A percentile compares a stretch with the other conserved stretches of the same genome.
Evolutionary conservation across 305 asterid species (phyloP).

Genomic region (Salvia sclarea): DNA sequence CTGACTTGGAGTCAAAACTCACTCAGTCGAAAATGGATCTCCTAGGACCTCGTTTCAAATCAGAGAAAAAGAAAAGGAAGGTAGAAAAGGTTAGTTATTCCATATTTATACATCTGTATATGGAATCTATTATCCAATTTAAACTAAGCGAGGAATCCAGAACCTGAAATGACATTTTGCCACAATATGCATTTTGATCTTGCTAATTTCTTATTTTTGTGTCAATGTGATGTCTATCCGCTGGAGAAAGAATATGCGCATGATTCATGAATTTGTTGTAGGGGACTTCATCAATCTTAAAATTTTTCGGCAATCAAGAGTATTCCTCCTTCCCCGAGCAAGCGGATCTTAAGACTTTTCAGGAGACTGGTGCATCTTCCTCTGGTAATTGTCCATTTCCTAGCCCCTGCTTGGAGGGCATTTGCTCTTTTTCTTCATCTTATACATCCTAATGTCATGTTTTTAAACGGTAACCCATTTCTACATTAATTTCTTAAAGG

Average conservation of each 20-base stretch:
- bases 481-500: conserved; percentile 30
- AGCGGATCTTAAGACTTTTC: conserved; percentile 34
- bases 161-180: conserved; percentile 1
- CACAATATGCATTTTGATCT: neutral
- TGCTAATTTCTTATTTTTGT: neutral
- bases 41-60: conserved; percentile 40
- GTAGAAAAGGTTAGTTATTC: conserved; percentile 56
- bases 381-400: conserved; percentile 45
- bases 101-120: neutral
- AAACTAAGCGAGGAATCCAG: neutral
- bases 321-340: conserved; percentile 40
- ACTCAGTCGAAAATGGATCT: conserved; percentile 42
- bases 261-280: conserved; percentile 38
- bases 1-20: conserved; percentile 37
- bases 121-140: neutral
- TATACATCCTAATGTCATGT: conserved; percentile 19
- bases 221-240: conserved; percentile 3
- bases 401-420: neutral
- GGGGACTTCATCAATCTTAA: conserved; percentile 65
- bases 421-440: neutral
- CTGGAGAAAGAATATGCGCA: conserved; percentile 15
- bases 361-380: conserved; percentile 46
- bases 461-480: conserved; percentile 26
- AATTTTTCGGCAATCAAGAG: conserved; percentile 48
- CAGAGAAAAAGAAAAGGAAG: conserved; percentile 53